Evolutionary conservation across 495 filamentous ascomycete species (phyloP).

Genomic region (Penicillium flavigenum): DNA sequence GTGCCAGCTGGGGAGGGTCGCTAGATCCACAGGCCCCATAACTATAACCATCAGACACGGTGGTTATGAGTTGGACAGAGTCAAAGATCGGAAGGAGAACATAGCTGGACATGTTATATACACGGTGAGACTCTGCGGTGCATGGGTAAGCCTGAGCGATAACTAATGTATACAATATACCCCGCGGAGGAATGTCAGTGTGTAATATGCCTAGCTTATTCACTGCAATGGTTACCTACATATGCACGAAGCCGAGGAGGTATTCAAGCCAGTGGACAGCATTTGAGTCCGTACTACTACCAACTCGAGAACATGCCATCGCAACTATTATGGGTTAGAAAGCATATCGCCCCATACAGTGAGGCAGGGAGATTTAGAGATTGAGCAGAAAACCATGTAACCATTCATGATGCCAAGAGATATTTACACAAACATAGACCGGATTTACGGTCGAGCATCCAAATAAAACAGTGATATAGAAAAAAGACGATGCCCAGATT

Average conservation of each 20-base stretch:
- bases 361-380: conserved; percentile 1
- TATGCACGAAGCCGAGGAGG: neutral
- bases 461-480: conserved; percentile 23
- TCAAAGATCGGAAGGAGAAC: neutral
- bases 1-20: neutral
- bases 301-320: neutral
- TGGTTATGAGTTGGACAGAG: neutral
- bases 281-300: neutral
- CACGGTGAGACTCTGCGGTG: conserved; percentile 4
- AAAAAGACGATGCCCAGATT: conserved; percentile 24
- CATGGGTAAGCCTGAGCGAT: neutral
- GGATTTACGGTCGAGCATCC: conserved; percentile 26
- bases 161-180: neutral
- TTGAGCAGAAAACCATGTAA: conserved; percentile 32
- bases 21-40: neutral
- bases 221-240: conserved; percentile 1
- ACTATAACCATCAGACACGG: neutral
- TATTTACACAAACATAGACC: conserved; percentile 44
- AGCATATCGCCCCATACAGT: neutral
- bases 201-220: neutral
- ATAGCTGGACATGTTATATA: neutral
- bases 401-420: conserved; percentile 47
- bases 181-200: neutral
- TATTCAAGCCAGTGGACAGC: neutral
- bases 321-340: neutral